These are phyloP conservation scores for Pseudozyma sp. DNA, from an alignment of 1,284 basidiomycete species.

Conservation along the genomic window DNA sequence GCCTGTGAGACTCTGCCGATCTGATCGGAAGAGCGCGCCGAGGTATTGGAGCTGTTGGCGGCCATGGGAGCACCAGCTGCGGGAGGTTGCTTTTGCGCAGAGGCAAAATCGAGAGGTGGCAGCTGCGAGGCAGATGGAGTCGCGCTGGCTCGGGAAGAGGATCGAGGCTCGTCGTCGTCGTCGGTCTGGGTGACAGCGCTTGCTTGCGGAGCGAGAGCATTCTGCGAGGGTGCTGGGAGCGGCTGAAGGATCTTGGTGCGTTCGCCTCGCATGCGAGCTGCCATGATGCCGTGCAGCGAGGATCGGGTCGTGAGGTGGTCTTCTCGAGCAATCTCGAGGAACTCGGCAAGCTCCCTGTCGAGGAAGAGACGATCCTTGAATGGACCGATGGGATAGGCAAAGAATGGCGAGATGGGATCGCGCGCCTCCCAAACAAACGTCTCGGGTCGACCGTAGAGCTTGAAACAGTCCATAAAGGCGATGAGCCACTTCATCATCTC, in stretches of 20 bases:
- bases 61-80: constrained; percentile 2
- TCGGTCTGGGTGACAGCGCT: not conserved
- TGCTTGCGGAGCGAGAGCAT: constrained; percentile 3
- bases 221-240: constrained; percentile 55
- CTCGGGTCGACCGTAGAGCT: constrained; percentile 63
- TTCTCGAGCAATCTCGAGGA: constrained; percentile 81
- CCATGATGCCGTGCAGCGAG: constrained; percentile 66
- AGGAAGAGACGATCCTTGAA: constrained; percentile 79
- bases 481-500: constrained; percentile 97
- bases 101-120: constrained; percentile 55
- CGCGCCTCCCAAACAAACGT: constrained; percentile 64
- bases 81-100: constrained; percentile 12
- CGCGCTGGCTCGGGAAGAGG: constrained; percentile 23
- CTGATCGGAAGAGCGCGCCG: constrained; percentile 12
- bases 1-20: constrained; percentile 15
- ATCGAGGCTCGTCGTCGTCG: constrained; percentile 14
- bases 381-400: constrained; percentile 69
- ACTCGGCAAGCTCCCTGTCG: constrained; percentile 83
- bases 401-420: constrained; percentile 71
- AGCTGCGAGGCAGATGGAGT: constrained; percentile 22
- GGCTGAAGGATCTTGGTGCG: constrained; percentile 64
- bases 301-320: constrained; percentile 60
- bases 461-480: constrained; percentile 71
- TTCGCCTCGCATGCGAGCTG: constrained; percentile 66
- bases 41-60: constrained; percentile 6